Evolutionary conservation across 306 rosid genomes (phyloP), one percentile per base, ranked within the genome.

Genomic region (Aeschynomene evenia): DNA sequence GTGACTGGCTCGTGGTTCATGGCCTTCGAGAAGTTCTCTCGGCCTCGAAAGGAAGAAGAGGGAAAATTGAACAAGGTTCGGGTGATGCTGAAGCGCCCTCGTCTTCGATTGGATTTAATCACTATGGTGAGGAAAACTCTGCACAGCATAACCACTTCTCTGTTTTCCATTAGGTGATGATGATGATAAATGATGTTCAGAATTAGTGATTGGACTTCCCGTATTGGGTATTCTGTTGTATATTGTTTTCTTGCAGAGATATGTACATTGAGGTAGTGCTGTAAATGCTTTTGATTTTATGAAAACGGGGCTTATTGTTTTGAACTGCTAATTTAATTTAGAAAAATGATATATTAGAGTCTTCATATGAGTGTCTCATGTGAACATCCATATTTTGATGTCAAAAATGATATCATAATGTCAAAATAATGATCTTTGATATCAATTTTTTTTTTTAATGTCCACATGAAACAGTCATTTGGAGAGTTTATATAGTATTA

Each of bases 1-100:
- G 66, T 22, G 70, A 73, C 0, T 72, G 89, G 79, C 72, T 87
- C 36, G 75, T 57, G 0, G 58, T 70, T 45, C 75, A 70, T 29
- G 75, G 75, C n/a, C 16, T 57, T 11, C 21, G 2, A 8, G 34
- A 45, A 10, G 58, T 58, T 33, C 58, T 70, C 39, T 26, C 33
- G 9, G 15, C 0, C 15, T 42, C 3, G 26, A 36, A 3, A n/a
- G 31, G 21, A 13, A n/a, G 49, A 14, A 46, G 1, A 46, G 48
- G 48, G 10, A 6, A 22, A 9, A 16, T 7, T 1, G n/a, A 0
- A 21, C 10, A n/a, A 0, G 37, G 34, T 29, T 20, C 11, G 7
- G 12, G 13, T 42, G 46, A 46, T 19, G 14, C 6, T 10, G 16
- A 29, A 13, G 51, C 43, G 9, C 7, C 58, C 8, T 43, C 54